Evolutionary conservation across 208 protist species (phyloP), one percentile per base, ranked within the genome.

Genomic region (Eutreptiella sp.): DNA sequence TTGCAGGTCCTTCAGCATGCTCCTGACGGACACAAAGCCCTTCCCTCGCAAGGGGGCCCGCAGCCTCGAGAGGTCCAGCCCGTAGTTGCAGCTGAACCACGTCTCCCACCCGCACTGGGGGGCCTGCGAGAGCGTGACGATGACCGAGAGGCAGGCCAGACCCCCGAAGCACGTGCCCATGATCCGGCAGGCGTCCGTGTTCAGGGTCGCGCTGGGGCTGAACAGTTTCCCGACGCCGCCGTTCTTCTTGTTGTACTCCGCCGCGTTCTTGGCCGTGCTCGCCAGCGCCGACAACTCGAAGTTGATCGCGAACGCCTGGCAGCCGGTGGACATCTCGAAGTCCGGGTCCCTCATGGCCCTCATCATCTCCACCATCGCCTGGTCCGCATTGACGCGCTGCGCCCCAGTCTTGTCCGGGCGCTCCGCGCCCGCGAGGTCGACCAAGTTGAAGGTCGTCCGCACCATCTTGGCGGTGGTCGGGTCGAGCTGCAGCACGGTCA

Each of bases 341-440:
- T 16, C 16, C 11, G 35, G n/a, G n/a, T n/a, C 35, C 35, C 16
- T 39, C 11, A 39, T 16, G 11, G 35, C 35, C 35, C 16, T 9
- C 11, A n/a, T n/a, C 35, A 39, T 16, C 35, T 39, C 35, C 35
- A 39, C 16, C 11, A 16, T 70, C 32, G 77, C 75, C 47, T 83
- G 73, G 24, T 69, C 14, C 27, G 66, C 48, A 19, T 53, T 60
- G 4, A 33, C 4, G 7, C 69, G 42, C 1, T 4, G 3, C 16
- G 65, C 38, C 5, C 52, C 43, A 4, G 73, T 77, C 47, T 77
- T 78, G 26, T 54, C 42, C 4, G 79, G 50, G 7, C 75, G 69
- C 50, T 84, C 76, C 1, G 62, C 62, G 16, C 76, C 76, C 3
- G 76, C 77, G n/a, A 81, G 63, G 66, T 80, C 72, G 26, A 83